Evolutionary conservation across 202 grass and related monocot genomes (phyloP).

Genomic region (Hordeum pubiflorum): DNA sequence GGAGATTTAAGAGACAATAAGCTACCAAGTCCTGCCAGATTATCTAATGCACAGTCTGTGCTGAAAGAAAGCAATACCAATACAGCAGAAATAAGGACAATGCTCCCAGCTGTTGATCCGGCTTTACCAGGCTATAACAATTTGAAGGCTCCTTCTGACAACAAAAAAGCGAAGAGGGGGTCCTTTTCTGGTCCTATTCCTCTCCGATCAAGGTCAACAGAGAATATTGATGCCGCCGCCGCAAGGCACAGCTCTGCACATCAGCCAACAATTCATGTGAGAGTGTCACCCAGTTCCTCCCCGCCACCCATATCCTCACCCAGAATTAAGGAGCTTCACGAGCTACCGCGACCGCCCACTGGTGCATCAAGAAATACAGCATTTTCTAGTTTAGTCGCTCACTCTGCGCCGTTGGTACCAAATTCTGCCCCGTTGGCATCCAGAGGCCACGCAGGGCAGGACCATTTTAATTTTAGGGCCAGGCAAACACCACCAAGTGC

Average conservation of each 20-base stretch:
- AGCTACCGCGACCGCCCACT: slow-evolving; percentile 75
- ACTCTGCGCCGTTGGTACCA: slow-evolving; percentile 71
- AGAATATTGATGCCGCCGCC: slow-evolving; percentile 37
- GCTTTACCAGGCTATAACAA: slow-evolving; percentile 37
- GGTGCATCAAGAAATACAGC: slow-evolving; percentile 33
- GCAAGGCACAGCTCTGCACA: slow-evolving; percentile 43
- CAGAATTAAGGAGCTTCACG: slow-evolving; percentile 90
- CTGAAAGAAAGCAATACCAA: slow-evolving; percentile 73
- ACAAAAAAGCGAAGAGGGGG: slow-evolving; percentile 65
- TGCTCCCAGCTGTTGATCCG: slow-evolving; percentile 31
- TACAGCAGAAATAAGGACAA: slow-evolving; percentile 32
- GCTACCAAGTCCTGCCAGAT: slow-evolving; percentile 48
- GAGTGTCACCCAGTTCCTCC: slow-evolving; percentile 37
- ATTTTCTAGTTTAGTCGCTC: slow-evolving; percentile 52
- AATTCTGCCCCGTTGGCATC: slow-evolving; percentile 62
- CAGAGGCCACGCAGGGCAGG: slow-evolving; percentile 38
- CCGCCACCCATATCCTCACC: slow-evolving; percentile 54
- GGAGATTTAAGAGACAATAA: slow-evolving; percentile 51
- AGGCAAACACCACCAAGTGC: slow-evolving; percentile 37
- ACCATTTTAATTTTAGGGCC: slow-evolving; percentile 40
- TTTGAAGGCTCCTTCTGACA: slow-evolving; percentile 36
- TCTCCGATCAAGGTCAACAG: slow-evolving; percentile 42
- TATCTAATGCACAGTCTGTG: slow-evolving; percentile 50
- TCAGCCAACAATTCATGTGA: slow-evolving; percentile 28
- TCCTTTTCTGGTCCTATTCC: slow-evolving; percentile 58